Evolutionary conservation across 73 alveolate genomes (phyloP), one percentile per base, ranked within the genome.

Genomic region (Paramecium bursaria): DNA sequence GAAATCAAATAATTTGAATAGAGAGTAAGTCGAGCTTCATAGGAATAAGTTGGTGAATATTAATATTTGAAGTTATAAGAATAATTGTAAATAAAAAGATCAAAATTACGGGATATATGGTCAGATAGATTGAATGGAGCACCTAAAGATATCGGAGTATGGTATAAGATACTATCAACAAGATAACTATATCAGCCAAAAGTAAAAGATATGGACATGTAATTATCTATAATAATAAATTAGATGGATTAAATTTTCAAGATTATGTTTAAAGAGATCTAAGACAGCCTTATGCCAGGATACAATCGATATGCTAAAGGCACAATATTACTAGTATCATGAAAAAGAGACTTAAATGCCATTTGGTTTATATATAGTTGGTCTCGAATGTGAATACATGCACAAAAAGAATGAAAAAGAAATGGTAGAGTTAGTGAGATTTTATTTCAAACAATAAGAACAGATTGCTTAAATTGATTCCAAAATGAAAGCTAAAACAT

Each of bases 141-240:
- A 21, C 93, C 94, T 33, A 92, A 95, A 61, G 98, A 96, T 85
- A 90, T 95, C 39, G 96, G 88, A 46, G 88, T 92, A 14, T 92
- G 95, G 95, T 93, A 96, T 88, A 91, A 94, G 67, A 90, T 91
- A 23, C 86, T 96, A 29, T 79, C 89, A 3, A 73, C 76, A 4
- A 35, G 89, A 54, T 55, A 79, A 42, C 55, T 79, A 1, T 79
- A 79, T 73, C 42, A 39, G n/a, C 76, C 89, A 25, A 79, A 79
- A 53, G 57, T 53, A 15, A 27, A 79, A 17, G 82, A 79, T 54
- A 46, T 79, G 21, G 76, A 79, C 14, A 79, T 49, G 27, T 53
- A 53, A 53, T 52, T 52, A 9, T 5, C 29, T 52, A 26, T 52
- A 26, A n/a, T 1, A 0, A 15, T 27, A n/a, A 15, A 53, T 13